Base-by-base conservation (phyloP, 1,139 yeast genomes). In the Debaryomycetaceae sp. region DNA sequence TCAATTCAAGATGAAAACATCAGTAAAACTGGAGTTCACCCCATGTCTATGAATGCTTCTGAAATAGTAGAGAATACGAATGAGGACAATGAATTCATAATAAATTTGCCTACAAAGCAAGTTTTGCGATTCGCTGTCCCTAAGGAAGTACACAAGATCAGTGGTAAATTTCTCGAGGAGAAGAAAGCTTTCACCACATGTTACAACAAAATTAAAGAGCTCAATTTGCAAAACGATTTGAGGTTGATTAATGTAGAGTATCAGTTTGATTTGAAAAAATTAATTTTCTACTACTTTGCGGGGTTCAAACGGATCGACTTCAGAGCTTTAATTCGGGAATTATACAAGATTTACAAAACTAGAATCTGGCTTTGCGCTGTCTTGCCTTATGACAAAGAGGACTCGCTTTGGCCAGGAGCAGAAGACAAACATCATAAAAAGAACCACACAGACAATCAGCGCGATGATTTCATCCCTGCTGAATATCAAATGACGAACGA, bases 291-390 rank as follows among this genome's bases (percentile, higher is more conserved):
- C 60, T 92, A 92, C 65, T 73, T 66, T 52, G 83, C 85, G 31
- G 82, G 86, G 31, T 80, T 79, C 50, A 83, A 83, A 55, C 74
- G 98, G 52, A 86, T 92, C 45, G 98, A 92, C 62, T 92, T 92
- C 61, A 75, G 98, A 53, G 95, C 87, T 35, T 75, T 94, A 55
- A 95, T 92, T 42, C 85, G 92, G 52, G 98, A 92, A 55, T 69
- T 92, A 47, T 92, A 92, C 70, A 83, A 92, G 55, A 85, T 88
- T 45, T 92, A 89, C 74, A 92, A 92, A 67, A 92, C 98, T 1
- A 78, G 98, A 57, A 92, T 92, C 53, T 94, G 98, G 98, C 78
- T 91, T 73, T 91, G 97, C 67, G 95, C 97, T 3, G 87, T 91
- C 5, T 59, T 69, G 36, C 74, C 74, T 1, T 56, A 56, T 42